Percentiles rank a stretch among this genome's conserved stretches.
Evolutionary conservation across 345 rosid genomes (phyloP).

Genomic region (Eucalyptus albens): DNA sequence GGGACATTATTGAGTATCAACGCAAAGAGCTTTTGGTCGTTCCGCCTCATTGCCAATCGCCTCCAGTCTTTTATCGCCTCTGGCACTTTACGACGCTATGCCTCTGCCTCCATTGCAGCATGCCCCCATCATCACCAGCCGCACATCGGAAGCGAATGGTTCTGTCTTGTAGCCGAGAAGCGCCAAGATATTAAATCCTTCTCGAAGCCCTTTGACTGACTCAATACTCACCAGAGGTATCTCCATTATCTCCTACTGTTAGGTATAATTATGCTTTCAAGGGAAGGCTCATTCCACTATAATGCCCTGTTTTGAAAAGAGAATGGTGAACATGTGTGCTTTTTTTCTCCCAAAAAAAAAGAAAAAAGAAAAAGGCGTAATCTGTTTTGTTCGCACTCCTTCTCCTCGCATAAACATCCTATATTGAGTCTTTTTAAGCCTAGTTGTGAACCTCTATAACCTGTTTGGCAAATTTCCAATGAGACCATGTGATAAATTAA

Average conservation of each 20-base stretch:
- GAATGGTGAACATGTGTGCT: not conserved
- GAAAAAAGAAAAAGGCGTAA: too few relatives aligned
- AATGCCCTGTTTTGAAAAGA: not conserved
- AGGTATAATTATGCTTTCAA: not conserved
- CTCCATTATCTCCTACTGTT: not conserved
- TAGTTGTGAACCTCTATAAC: not conserved
- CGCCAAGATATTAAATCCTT: not conserved
- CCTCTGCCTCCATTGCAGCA: not conserved
- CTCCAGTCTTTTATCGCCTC: not conserved
- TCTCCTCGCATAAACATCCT: not conserved
- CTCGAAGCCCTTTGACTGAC: not conserved
- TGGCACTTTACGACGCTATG: not conserved
- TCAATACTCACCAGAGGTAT: not conserved
- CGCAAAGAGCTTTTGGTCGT: not conserved
- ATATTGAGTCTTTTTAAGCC: not conserved
- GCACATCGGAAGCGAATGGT: not conserved
- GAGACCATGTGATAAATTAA: not conserved
- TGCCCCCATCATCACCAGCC: not conserved
- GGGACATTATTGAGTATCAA: too few relatives aligned
- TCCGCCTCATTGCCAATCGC: not conserved
- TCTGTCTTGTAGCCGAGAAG: not conserved
- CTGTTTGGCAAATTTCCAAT: not conserved
- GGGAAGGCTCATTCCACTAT: not conserved
- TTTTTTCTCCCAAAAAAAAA: too few relatives aligned
- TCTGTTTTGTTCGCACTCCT: not conserved